Conservation (phyloP, 192 early-diverging fungal species). For the Pecoramyces ruminantium region DNA sequence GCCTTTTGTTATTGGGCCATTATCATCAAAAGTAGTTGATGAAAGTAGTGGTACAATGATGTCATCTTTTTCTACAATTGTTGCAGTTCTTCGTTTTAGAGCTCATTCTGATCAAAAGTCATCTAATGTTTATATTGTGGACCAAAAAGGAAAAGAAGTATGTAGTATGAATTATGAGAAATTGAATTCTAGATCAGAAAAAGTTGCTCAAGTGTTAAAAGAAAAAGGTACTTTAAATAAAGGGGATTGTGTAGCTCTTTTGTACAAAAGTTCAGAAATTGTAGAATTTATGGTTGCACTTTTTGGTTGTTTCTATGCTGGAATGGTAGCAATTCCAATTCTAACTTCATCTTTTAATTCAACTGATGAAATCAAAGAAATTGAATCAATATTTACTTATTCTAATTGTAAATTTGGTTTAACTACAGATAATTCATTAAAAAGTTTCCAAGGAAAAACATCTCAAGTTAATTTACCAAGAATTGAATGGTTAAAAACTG, state of each 20-base stretch:
- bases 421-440: conserved; percentile 68
- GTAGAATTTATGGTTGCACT: conserved; percentile 67
- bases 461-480: conserved; percentile 22
- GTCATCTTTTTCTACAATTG: conserved; percentile 38
- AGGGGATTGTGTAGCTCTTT: conserved; percentile 55
- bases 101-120: conserved; percentile 27
- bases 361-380: conserved; percentile 55
- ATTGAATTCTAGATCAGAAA: conserved; percentile 48
- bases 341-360: conserved; percentile 30
- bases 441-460: conserved; percentile 53
- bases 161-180: conserved; percentile 56
- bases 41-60: conserved; percentile 13
- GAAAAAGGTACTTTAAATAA: conserved; percentile 34
- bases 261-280: conserved; percentile 65
- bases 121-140: conserved; percentile 48
- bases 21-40: conserved; percentile 6
- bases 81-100: conserved; percentile 46
- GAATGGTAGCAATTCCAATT: conserved; percentile 68
- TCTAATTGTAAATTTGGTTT: conserved; percentile 49
- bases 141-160: conserved; percentile 55
- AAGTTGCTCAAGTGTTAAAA: conserved; percentile 46
- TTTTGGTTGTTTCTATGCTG: conserved; percentile 65
- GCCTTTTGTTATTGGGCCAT: neutral
- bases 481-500: conserved; percentile 70
- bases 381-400: conserved; percentile 52